Evolutionary conservation across 2,329 filamentous ascomycete species (phyloP).

Genomic region (Aureobasidium sp.): DNA sequence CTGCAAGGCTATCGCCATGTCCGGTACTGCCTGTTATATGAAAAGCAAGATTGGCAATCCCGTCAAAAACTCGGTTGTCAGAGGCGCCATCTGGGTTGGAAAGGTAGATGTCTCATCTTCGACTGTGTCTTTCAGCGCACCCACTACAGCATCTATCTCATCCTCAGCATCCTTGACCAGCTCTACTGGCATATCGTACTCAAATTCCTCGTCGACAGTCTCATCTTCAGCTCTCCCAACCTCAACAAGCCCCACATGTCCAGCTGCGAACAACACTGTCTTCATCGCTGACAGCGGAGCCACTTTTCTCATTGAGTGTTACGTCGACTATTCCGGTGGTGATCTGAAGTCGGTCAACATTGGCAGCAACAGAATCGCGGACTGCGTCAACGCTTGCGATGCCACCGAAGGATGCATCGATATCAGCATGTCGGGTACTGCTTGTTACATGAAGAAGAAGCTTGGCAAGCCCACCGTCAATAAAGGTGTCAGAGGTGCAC

Average conservation of each 20-base stretch:
- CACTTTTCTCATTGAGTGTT: slow-evolving; percentile 16
- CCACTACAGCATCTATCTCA: background rate
- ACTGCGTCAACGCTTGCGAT: slow-evolving; percentile 16
- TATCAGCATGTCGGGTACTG: slow-evolving; percentile 16
- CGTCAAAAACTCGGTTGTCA: background rate
- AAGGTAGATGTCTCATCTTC: background rate
- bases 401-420: slow-evolving; percentile 16
- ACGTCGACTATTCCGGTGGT: slow-evolving; percentile 12
- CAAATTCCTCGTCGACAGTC: too few relatives aligned
- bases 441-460: slow-evolving; percentile 17
- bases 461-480: background rate
- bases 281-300: slow-evolving; percentile 13
- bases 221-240: background rate
- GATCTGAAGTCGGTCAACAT: slow-evolving; percentile 16
- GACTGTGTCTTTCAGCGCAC: background rate
- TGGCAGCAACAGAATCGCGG: slow-evolving; percentile 11
- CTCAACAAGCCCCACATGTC: slow-evolving; percentile 14
- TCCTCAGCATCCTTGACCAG: background rate
- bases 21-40: slow-evolving; percentile 18
- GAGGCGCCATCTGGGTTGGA: slow-evolving; percentile 6
- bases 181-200: too few relatives aligned
- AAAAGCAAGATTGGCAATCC: slow-evolving; percentile 12
- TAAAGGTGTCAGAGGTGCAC: slow-evolving; percentile 7
- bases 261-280: slow-evolving; percentile 10
- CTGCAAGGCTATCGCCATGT: slow-evolving; percentile 16